Conservation (phyloP, 148 eudicot genomes). For the Camellia lanceoleosa region DNA sequence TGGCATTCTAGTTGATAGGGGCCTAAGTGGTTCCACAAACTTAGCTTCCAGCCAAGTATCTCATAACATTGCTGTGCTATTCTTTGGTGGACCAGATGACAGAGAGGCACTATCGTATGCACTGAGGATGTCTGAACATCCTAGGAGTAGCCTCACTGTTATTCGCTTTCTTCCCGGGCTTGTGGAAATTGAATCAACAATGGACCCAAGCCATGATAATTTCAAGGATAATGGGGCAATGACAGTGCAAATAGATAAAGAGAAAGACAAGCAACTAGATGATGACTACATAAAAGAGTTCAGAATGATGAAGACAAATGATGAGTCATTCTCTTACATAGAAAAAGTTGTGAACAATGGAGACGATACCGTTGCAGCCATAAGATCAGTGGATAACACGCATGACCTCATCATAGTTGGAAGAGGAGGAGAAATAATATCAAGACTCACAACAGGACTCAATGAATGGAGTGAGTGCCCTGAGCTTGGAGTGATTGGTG, state of each 20-base stretch:
- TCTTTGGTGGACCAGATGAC: conserved; percentile 67
- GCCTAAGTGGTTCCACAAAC: conserved; percentile 19
- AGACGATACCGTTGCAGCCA: conserved; percentile 28
- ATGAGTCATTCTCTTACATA: conserved; percentile 12
- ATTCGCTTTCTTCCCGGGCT: conserved; percentile 41
- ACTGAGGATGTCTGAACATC: conserved; percentile 45
- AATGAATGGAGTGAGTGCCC: conserved; percentile 42
- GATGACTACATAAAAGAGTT: conserved; percentile 21
- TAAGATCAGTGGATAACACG: conserved; percentile 16
- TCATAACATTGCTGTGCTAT: conserved; percentile 39
- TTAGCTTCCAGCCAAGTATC: background rate
- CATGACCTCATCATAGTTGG: conserved; percentile 32
- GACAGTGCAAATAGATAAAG: conserved; percentile 10
- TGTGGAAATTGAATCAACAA: background rate
- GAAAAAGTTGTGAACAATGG: conserved; percentile 22
- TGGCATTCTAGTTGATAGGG: conserved; percentile 33
- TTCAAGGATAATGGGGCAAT: conserved; percentile 1
- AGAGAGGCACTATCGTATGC: conserved; percentile 67
- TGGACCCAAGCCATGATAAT: background rate
- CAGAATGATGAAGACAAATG: conserved; percentile 8
- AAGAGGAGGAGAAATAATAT: conserved; percentile 23
- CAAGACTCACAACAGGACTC: conserved; percentile 29
- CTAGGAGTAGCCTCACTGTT: conserved; percentile 34
- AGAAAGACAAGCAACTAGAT: conserved; percentile 21
- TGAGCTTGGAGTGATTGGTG: conserved; percentile 37